Conservation (phyloP, 805 yeast species). For the Starmerella stigmatis region DNA sequence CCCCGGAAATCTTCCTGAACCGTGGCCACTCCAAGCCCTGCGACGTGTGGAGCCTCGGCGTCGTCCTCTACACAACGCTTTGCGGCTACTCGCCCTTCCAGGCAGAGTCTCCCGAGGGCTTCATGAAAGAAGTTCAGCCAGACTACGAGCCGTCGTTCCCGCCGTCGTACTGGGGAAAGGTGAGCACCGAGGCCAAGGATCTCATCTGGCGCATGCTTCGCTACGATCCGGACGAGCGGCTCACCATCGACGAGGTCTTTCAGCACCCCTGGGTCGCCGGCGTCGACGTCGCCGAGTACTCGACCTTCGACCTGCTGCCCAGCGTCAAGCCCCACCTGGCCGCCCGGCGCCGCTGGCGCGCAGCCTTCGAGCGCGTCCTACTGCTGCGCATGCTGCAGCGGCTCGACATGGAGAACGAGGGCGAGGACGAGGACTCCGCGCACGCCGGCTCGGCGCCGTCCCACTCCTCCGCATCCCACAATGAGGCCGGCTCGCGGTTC, state of each 20-base stretch:
- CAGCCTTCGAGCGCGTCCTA: slow-evolving; percentile 75
- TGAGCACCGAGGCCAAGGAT: slow-evolving; percentile 68
- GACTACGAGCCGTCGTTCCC: slow-evolving; percentile 75
- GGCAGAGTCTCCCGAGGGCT: slow-evolving; percentile 71
- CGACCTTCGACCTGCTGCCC: slow-evolving; percentile 61
- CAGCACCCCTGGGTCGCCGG: slow-evolving; percentile 64
- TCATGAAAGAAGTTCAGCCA: slow-evolving; percentile 65
- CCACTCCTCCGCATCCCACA: neutral
- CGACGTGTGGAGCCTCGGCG: slow-evolving; percentile 93
- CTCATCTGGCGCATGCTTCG: slow-evolving; percentile 65
- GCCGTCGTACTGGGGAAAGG: slow-evolving; percentile 72
- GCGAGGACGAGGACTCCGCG: slow-evolving; percentile 36
- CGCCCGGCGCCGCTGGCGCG: slow-evolving; percentile 72
- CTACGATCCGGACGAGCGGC: slow-evolving; percentile 64
- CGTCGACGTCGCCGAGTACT: slow-evolving; percentile 33
- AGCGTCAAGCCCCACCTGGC: slow-evolving; percentile 68
- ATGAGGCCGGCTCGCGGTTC: slow-evolving; percentile 14
- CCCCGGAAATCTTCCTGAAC: slow-evolving; percentile 80
- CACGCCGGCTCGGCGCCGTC: neutral
- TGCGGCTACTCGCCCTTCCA: slow-evolving; percentile 91
- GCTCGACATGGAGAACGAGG: slow-evolving; percentile 44
- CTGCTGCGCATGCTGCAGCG: slow-evolving; percentile 69
- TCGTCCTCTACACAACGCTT: slow-evolving; percentile 76
- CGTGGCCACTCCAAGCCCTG: slow-evolving; percentile 91
- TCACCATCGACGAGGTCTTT: slow-evolving; percentile 73